phyloP scores from a whole-genome alignment of 495 filamentous ascomycete species.

The Penicillium pulvis region DNA sequence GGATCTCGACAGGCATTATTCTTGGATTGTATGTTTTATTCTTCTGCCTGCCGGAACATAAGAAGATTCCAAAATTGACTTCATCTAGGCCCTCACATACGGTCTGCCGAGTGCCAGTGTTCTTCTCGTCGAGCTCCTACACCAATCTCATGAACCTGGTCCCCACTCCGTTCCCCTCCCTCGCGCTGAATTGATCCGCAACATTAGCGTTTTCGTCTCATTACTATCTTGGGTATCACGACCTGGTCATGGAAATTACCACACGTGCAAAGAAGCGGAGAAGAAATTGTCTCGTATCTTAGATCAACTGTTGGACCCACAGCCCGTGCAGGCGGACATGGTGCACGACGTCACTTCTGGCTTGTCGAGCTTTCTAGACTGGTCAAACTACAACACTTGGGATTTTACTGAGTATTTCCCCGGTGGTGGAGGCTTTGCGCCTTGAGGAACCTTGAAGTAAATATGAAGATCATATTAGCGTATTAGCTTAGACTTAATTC shows the following conservation, averaged over 20 bases:
- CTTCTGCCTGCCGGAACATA: no score
- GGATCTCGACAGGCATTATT: slow-evolving; percentile 53
- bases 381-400: slow-evolving; percentile 41
- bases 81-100: slow-evolving; percentile 53
- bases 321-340: slow-evolving; percentile 32
- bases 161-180: slow-evolving; percentile 44
- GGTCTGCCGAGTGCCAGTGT: slow-evolving; percentile 61
- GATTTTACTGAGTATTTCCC: slow-evolving; percentile 40
- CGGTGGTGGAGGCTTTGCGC: slow-evolving; percentile 24
- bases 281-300: slow-evolving; percentile 48
- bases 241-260: slow-evolving; percentile 56
- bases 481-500: no score
- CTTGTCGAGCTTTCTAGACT: slow-evolving; percentile 40
- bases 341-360: slow-evolving; percentile 38
- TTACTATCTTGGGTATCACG: slow-evolving; percentile 55
- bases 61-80: no score
- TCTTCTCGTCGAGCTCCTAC: slow-evolving; percentile 62
- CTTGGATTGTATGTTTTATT: slow-evolving; percentile 54
- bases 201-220: slow-evolving; percentile 63
- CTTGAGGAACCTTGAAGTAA: not conserved
- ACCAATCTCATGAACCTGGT: slow-evolving; percentile 50
- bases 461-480: no score
- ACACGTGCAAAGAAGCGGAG: slow-evolving; percentile 50
- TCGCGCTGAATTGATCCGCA: slow-evolving; percentile 62
- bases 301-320: slow-evolving; percentile 44